phyloP scores from a whole-genome alignment of 2,329 filamentous ascomycete species.

The Curvularia sp. region DNA sequence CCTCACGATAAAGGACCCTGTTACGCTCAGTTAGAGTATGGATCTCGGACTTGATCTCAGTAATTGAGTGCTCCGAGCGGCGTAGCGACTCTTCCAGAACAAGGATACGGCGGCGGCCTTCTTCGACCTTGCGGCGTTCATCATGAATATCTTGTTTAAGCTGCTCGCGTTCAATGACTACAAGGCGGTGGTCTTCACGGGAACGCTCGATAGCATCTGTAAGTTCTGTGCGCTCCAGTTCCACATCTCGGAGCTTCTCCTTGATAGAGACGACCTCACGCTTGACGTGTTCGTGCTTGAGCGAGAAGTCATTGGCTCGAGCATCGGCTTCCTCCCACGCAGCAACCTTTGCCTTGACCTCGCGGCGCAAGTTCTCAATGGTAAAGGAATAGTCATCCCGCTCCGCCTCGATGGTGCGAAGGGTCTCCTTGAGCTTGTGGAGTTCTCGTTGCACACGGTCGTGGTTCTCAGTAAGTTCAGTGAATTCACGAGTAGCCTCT shows the following conservation, averaged over 20 bases:
- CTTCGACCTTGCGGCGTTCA: slow-evolving; percentile 26
- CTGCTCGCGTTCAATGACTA: slow-evolving; percentile 35
- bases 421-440: slow-evolving; percentile 32
- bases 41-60: slow-evolving; percentile 25
- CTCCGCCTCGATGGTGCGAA: slow-evolving; percentile 29
- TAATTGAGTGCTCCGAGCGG: slow-evolving; percentile 25
- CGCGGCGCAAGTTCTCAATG: slow-evolving; percentile 33
- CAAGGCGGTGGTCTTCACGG: slow-evolving; percentile 31
- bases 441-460: slow-evolving; percentile 34
- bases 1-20: slow-evolving; percentile 26
- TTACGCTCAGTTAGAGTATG: slow-evolving; percentile 31
- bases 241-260: slow-evolving; percentile 31
- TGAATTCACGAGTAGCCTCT: slow-evolving; percentile 30
- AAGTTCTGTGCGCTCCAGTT: slow-evolving; percentile 31
- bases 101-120: slow-evolving; percentile 28
- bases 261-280: slow-evolving; percentile 34
- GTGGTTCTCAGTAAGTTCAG: slow-evolving; percentile 33
- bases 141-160: slow-evolving; percentile 34
- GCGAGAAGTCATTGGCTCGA: slow-evolving; percentile 27
- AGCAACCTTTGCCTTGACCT: slow-evolving; percentile 28
- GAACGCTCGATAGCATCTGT: slow-evolving; percentile 24
- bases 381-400: slow-evolving; percentile 31
- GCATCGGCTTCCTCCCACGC: slow-evolving; percentile 34
- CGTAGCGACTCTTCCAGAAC: slow-evolving; percentile 33
- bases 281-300: slow-evolving; percentile 37